phyloP scores from a whole-genome alignment of 768 basidiomycete genomes.

The Amanita fuliginea region DNA sequence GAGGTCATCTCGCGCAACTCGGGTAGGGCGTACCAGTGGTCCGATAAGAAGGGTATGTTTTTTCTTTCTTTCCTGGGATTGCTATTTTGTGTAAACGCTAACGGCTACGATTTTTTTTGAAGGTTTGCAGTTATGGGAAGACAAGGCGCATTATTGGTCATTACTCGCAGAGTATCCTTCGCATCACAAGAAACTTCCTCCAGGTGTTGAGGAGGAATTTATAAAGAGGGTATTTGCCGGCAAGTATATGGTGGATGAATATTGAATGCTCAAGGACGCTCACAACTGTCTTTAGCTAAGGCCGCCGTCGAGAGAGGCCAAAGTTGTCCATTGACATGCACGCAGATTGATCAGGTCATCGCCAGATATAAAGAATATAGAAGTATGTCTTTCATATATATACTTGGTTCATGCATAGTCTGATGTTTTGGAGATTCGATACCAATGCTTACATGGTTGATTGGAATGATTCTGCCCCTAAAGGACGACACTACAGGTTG shows the following conservation, averaged over 20 bases:
- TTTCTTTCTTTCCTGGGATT: background rate
- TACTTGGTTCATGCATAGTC: background rate
- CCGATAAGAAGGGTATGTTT: slow-evolving; percentile 20
- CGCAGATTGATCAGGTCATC: slow-evolving; percentile 27
- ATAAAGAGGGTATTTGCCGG: slow-evolving; percentile 21
- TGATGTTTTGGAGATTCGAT: slow-evolving; percentile 14
- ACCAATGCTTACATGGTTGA: slow-evolving; percentile 27
- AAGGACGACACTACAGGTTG: slow-evolving; percentile 14
- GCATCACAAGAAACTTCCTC: slow-evolving; percentile 26
- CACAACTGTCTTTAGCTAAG: slow-evolving; percentile 15
- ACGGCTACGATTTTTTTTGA: background rate
- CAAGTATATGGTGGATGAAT: slow-evolving; percentile 10
- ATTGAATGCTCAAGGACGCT: background rate
- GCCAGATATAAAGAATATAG: slow-evolving; percentile 24
- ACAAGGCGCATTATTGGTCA: slow-evolving; percentile 28
- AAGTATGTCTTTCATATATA: slow-evolving; percentile 15
- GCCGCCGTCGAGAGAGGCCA: slow-evolving; percentile 17
- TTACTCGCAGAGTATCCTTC: slow-evolving; percentile 32
- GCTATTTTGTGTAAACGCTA: background rate
- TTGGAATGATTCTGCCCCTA: slow-evolving; percentile 33
- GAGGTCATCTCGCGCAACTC: slow-evolving; percentile 26
- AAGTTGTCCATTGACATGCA: slow-evolving; percentile 24
- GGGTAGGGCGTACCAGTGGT: slow-evolving; percentile 24
- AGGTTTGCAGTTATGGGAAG: slow-evolving; percentile 17
- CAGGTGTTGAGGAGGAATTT: slow-evolving; percentile 22